phyloP scores from a whole-genome alignment of 208 protist genomes.

The Tetramitus jugosus region DNA sequence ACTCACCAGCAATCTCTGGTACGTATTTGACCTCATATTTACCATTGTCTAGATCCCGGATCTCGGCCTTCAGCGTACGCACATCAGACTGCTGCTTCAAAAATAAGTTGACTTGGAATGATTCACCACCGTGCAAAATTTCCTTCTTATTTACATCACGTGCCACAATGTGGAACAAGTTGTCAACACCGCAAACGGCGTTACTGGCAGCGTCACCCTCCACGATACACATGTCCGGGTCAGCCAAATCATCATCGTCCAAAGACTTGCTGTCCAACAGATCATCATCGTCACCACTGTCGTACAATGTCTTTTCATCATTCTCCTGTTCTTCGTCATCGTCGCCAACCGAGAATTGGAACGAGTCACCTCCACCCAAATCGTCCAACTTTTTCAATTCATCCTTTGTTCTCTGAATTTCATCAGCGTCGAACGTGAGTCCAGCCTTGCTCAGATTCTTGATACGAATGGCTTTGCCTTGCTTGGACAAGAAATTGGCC shows the following conservation, averaged over 20 bases:
- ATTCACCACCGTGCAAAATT: neutral
- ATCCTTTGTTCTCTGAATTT: slow-evolving; percentile 17
- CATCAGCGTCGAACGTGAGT: neutral
- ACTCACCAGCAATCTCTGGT: slow-evolving; percentile 1
- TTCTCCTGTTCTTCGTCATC: neutral
- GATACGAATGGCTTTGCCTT: neutral
- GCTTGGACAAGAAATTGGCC: neutral
- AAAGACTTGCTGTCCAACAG: neutral
- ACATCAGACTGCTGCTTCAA: neutral
- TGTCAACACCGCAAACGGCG: neutral
- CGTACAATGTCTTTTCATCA: neutral
- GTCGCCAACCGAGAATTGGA: neutral
- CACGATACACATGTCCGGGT: neutral
- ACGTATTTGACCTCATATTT: neutral
- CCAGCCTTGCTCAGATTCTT: neutral
- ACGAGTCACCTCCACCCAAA: too few species aligned
- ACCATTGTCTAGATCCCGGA: neutral
- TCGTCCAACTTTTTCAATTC: neutral
- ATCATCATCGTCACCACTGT: neutral
- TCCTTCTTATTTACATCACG: neutral
- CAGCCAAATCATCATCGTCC: slow-evolving; percentile 1
- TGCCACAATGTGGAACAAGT: neutral
- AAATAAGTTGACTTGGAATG: neutral
- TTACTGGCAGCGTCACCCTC: neutral
- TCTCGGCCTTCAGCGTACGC: neutral